Percentiles rank a stretch among this genome's conserved stretches.
These are phyloP conservation scores for Taphrina confusa DNA, from an alignment of 1,139 yeast species.

Conservation along the genomic window DNA sequence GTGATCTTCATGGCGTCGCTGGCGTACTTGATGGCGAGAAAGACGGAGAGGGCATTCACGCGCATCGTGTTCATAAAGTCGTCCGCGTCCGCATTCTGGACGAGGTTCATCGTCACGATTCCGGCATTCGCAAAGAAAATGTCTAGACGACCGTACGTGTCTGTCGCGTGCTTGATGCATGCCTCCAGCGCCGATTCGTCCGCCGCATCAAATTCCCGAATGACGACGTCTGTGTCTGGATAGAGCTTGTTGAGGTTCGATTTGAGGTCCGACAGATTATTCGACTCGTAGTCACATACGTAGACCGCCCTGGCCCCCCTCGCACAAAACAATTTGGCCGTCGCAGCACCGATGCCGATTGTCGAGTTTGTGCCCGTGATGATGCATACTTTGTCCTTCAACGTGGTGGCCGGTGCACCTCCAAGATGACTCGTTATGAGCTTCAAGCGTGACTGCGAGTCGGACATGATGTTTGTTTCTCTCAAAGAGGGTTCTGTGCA, in stretches of 20 bases:
- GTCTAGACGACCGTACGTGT: slow-evolving; percentile 36
- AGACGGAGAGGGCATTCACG: slow-evolving; percentile 36
- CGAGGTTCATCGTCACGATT: slow-evolving; percentile 26
- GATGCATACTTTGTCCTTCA: slow-evolving; percentile 37
- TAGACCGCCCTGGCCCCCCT: slow-evolving; percentile 37
- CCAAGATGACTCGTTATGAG: slow-evolving; percentile 23
- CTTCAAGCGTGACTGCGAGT: slow-evolving; percentile 4
- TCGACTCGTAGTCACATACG: slow-evolving; percentile 36
- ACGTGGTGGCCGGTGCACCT: slow-evolving; percentile 19
- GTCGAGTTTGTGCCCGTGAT: slow-evolving; percentile 38
- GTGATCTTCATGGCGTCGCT: slow-evolving; percentile 36
- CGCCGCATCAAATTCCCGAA: slow-evolving; percentile 37
- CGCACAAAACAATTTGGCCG: slow-evolving; percentile 35
- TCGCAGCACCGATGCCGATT: slow-evolving; percentile 38
- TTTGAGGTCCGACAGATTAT: slow-evolving; percentile 23
- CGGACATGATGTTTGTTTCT: slow-evolving; percentile 9
- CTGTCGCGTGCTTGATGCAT: slow-evolving; percentile 32
- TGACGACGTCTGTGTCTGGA: slow-evolving; percentile 34
- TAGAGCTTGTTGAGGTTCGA: not conserved
- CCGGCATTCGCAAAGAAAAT: slow-evolving; percentile 38
- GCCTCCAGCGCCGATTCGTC: slow-evolving; percentile 35
- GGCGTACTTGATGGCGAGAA: slow-evolving; percentile 37
- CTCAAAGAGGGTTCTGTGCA: too few relatives aligned
- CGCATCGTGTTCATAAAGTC: slow-evolving; percentile 37
- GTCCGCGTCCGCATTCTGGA: slow-evolving; percentile 29